Base-by-base conservation (phyloP, 2,329 filamentous ascomycete species). In the Alternaria sp. region DNA sequence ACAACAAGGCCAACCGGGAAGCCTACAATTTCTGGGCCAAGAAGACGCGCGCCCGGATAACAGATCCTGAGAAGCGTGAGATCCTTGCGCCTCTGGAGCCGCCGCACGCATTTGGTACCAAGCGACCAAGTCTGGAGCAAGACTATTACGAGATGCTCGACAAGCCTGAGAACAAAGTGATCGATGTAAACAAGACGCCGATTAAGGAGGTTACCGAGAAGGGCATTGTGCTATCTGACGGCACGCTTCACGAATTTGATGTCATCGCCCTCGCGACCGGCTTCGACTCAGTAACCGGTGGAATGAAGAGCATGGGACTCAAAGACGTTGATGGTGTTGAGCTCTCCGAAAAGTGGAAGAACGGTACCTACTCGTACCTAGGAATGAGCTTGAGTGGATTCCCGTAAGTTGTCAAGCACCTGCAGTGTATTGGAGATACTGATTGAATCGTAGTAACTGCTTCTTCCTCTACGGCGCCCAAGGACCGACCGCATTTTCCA, bases 21-120 rank as follows among this genome's bases (percentile, higher is more conserved):
- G 78, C 79, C 2, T 83, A 82, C 66, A 72, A 81, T 48, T 82
- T 80, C 71, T 82, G 80, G 80, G 76, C 73, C 3, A 79, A 80
- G 71, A 79, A 79, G 67, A 77, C 77, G 3, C 74, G 77, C 4
- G 72, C 73, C 5, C 74, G 81, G 17, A 80, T 83, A 54, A 71
- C 74, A 28, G 77, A 82, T 60, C 74, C 78, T 0, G 69, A 70
- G 56, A 82, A 82, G 75, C 74, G 78, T 31, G 80, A 81, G 41
- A 76, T 82, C 11, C 70, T 83, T n/a, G 80, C 80, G 7, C 81
- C 81, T 0, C 66, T 78, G 14, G 71, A 80, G 63, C 76, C 77
- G 17, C 79, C 78, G 0, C 80, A 83, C 58, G 73, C 79, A 0
- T 82, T 80, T 52, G 81, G 81, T 9, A 79, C 78, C 14, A 83